Conservation (phyloP, 306 rosid species). For the Ceratonia siliqua region DNA sequence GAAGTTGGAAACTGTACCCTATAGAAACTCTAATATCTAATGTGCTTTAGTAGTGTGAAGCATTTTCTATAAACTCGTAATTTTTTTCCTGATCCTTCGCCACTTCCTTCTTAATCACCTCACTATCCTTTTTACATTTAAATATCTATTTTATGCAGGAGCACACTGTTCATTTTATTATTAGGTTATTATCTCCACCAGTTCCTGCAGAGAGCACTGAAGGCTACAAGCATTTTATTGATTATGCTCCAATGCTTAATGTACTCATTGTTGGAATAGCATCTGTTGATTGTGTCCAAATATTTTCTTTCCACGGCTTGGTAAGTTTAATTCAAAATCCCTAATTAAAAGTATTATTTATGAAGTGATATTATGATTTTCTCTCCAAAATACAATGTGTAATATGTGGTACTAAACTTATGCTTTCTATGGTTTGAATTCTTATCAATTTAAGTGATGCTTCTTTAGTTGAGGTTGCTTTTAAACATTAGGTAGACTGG, state of each 20-base stretch:
- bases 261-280: conserved; percentile 85
- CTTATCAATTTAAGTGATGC: conserved; percentile 6
- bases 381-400: background rate
- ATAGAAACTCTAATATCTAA: background rate
- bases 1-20: conserved; percentile 19
- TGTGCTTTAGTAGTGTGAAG: conserved; percentile 16
- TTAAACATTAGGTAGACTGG: background rate
- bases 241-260: conserved; percentile 79
- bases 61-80: background rate
- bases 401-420: background rate
- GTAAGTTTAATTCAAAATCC: conserved; percentile 46
- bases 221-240: conserved; percentile 70
- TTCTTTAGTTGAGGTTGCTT: background rate
- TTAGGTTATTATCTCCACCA: conserved; percentile 83
- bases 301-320: conserved; percentile 92
- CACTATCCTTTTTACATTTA: conserved; percentile 31
- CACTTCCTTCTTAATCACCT: conserved; percentile 6
- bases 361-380: background rate
- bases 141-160: conserved; percentile 66
- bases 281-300: conserved; percentile 88
- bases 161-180: conserved; percentile 80
- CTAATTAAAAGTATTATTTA: background rate
- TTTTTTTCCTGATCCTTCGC: background rate
- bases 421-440: background rate
- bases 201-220: conserved; percentile 64